Conservation (phyloP, 1,284 basidiomycete species). For the Tetrapyrgos nigripes region DNA sequence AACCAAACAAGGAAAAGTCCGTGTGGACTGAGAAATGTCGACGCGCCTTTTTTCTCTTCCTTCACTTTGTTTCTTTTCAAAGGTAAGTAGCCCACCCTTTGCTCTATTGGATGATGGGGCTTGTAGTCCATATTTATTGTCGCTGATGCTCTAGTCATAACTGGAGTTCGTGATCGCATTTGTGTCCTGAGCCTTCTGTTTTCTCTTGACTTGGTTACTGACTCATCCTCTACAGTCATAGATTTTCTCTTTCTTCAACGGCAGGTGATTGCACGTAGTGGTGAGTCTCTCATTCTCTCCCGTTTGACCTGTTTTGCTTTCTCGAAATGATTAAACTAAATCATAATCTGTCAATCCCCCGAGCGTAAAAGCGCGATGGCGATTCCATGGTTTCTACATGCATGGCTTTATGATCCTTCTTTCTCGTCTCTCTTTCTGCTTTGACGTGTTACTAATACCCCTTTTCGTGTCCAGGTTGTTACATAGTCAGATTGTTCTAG, state of each 20-base stretch:
- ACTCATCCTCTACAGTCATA: not conserved
- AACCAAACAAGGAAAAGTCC: too few relatives aligned
- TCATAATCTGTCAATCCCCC: constrained; percentile 19
- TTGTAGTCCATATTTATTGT: constrained; percentile 73
- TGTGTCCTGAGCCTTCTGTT: constrained; percentile 20
- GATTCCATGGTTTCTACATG: constrained; percentile 12
- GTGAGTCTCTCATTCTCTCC: not conserved
- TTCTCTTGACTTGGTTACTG: constrained; percentile 9
- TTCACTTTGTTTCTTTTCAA: constrained; percentile 8
- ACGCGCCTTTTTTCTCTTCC: constrained; percentile 33
- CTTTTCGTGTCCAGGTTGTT: not conserved
- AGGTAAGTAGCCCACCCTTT: constrained; percentile 11
- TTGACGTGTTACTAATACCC: constrained; percentile 30
- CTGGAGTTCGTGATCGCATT: constrained; percentile 53
- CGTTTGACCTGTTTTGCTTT: not conserved
- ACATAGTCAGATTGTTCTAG: not conserved
- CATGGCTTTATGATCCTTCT: constrained; percentile 17
- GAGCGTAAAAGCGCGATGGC: constrained; percentile 14
- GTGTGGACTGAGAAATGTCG: too few relatives aligned
- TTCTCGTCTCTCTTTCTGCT: not conserved
- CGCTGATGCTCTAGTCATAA: constrained; percentile 51
- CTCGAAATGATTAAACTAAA: constrained; percentile 9
- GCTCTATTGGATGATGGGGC: constrained; percentile 53
- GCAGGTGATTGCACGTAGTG: not conserved
- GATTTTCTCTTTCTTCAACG: not conserved